Conservation (phyloP, 495 filamentous ascomycete species). For the Penicillium roqueforti region DNA sequence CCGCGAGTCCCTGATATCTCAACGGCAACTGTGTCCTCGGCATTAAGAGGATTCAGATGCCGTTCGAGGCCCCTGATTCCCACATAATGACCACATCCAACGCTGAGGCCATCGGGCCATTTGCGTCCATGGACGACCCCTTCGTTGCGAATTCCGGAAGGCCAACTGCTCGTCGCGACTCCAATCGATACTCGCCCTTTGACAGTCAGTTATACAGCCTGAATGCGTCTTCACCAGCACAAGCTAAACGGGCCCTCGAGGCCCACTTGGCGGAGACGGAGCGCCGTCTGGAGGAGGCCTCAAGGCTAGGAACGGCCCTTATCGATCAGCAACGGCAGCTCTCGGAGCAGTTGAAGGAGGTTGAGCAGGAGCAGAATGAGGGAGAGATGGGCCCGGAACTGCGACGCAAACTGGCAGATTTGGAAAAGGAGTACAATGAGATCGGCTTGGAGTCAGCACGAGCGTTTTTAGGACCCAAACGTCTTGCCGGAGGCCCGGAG, state of each 20-base stretch:
- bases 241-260: slow-evolving; percentile 83
- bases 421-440: slow-evolving; percentile 94
- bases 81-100: slow-evolving; percentile 20
- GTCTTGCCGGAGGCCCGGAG: slow-evolving; percentile 64
- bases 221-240: slow-evolving; percentile 72
- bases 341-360: slow-evolving; percentile 73
- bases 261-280: slow-evolving; percentile 90
- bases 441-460: slow-evolving; percentile 85
- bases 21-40: slow-evolving; percentile 25
- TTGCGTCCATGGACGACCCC: slow-evolving; percentile 49
- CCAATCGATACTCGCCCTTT: slow-evolving; percentile 73
- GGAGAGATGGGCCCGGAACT: slow-evolving; percentile 81
- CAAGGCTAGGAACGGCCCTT: slow-evolving; percentile 77
- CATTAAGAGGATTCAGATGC: slow-evolving; percentile 24
- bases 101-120: slow-evolving; percentile 16
- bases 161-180: slow-evolving; percentile 40
- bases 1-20: slow-evolving; percentile 23
- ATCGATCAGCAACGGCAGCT: slow-evolving; percentile 80
- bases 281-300: slow-evolving; percentile 84
- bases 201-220: slow-evolving; percentile 73
- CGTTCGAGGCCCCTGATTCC: slow-evolving; percentile 16
- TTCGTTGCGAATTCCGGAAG: slow-evolving; percentile 44
- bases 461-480: slow-evolving; percentile 78
- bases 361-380: slow-evolving; percentile 74
- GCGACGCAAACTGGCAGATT: slow-evolving; percentile 73